Evolutionary conservation across 2,329 filamentous ascomycete species (phyloP), one percentile per base, ranked within the genome.

Genomic region (Nemania sp.): DNA sequence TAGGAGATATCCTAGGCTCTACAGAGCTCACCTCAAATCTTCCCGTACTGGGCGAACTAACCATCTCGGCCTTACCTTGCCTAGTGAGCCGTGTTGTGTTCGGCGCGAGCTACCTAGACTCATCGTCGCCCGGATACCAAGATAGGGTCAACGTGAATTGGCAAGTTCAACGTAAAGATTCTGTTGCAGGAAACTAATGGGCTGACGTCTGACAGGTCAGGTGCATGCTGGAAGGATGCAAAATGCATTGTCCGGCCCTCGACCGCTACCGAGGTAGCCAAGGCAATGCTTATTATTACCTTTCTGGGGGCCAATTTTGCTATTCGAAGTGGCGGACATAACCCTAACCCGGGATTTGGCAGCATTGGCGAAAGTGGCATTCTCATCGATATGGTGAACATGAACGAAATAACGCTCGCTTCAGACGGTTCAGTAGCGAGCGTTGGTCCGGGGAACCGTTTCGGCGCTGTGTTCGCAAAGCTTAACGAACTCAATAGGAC

Each of bases 291-390:
- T 13, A 57, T 57, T 11, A 6, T 47, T 22, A 57, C 55, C 1
- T 57, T 11, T 45, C 20, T 57, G 2, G 59, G 59, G 0, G 58
- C 55, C 26, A 69, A 67, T 20, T 73, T 72, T 24, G 65, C 73
- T 3, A 38, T 74, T 35, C 64, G 73, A 13, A 69, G 66, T n/a
- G 66, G 58, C 4, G 70, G 71, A 0, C 71, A 70, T 26, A 72
- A 72, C 26, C 66, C 61, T n/a, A 72, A 72, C 10, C 59, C 67
- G 0, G 63, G 67, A 4, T 70, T 73, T 26, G 71, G 61, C 47
- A 71, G 73, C 22, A 41, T 70, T 27, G 67, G 70, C 15, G 62
- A 49, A 2, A 51, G 57, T 2, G 73, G 74, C 0, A 27, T 65
- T 7, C 47, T 58, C 2, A 26, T 59, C n/a, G 47, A 52, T 10